A percentile compares a stretch with the other conserved stretches of the same genome.
These are phyloP conservation scores for Clitopilus hobsonii DNA, from an alignment of 768 basidiomycete species.

Conservation along the genomic window DNA sequence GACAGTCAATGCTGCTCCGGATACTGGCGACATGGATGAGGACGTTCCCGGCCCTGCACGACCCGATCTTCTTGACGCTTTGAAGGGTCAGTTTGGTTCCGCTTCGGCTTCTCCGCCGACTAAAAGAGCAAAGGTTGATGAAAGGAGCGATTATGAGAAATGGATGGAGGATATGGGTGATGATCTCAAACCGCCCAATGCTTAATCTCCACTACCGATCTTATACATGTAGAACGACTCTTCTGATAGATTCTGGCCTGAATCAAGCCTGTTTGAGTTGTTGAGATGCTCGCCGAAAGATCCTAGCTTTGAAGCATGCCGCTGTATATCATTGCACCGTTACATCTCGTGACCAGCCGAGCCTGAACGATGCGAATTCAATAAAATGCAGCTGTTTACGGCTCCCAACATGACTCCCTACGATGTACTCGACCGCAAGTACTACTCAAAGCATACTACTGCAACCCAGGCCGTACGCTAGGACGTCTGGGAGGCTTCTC, in stretches of 20 bases:
- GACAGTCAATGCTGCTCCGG: constrained; percentile 64
- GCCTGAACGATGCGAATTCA: not conserved
- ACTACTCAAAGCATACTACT: constrained; percentile 42
- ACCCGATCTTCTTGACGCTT: constrained; percentile 61
- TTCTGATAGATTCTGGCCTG: not conserved
- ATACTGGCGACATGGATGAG: constrained; percentile 24
- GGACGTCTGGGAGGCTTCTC: constrained; percentile 51
- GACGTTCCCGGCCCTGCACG: constrained; percentile 32
- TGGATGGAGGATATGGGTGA: constrained; percentile 77
- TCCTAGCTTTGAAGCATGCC: not conserved
- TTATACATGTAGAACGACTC: not conserved
- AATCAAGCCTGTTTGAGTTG: not conserved
- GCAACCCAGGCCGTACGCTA: constrained; percentile 64
- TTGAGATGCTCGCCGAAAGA: not conserved
- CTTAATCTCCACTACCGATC: not conserved
- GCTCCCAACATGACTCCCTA: not conserved
- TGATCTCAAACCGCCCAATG: constrained; percentile 38
- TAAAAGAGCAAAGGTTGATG: constrained; percentile 17
- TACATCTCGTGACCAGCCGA: not conserved
- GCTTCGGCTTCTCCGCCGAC: constrained; percentile 19
- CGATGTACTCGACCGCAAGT: constrained; percentile 21
- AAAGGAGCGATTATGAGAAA: constrained; percentile 68
- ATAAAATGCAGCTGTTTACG: not conserved
- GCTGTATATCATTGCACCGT: not conserved
- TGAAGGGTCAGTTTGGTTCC: constrained; percentile 58